A percentile compares a stretch with the other conserved stretches of the same genome.
These are phyloP conservation scores for Colletotrichum navitas DNA, from an alignment of 2,329 filamentous ascomycete species.

Conservation along the genomic window DNA sequence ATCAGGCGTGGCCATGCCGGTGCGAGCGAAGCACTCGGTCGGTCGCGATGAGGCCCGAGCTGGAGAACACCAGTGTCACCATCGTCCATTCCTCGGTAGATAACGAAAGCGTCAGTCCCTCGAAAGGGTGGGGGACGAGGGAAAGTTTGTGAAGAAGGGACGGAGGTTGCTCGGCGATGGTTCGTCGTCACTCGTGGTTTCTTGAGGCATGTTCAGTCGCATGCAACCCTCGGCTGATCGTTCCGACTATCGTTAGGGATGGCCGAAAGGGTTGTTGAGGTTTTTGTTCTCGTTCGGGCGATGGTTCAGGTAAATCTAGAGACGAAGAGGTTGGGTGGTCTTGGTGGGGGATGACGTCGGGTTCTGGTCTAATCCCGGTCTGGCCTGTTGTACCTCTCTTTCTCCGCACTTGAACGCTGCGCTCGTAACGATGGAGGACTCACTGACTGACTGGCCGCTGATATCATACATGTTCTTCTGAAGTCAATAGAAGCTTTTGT, in stretches of 20 bases:
- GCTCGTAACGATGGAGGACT: not conserved
- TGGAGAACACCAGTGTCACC: conserved; percentile 21
- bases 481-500: conserved; percentile 39
- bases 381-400: not conserved
- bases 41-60: conserved; percentile 22
- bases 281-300: conserved; percentile 14
- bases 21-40: conserved; percentile 3
- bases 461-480: conserved; percentile 1
- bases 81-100: conserved; percentile 15
- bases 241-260: not conserved
- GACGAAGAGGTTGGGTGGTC: conserved; percentile 19
- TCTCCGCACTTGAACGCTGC: conserved; percentile 14
- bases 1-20: not conserved
- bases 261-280: conserved; percentile 18
- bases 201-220: not conserved
- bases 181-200: not conserved
- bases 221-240: not conserved
- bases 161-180: not conserved
- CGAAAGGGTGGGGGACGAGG: not conserved
- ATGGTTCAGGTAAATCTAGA: conserved; percentile 19
- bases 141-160: not conserved
- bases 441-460: not conserved
- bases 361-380: not conserved
- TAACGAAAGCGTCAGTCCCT: conserved; percentile 23
- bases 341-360: conserved; percentile 16